Conservation (phyloP, 164 flowering plant species). For the Piper longum region DNA sequence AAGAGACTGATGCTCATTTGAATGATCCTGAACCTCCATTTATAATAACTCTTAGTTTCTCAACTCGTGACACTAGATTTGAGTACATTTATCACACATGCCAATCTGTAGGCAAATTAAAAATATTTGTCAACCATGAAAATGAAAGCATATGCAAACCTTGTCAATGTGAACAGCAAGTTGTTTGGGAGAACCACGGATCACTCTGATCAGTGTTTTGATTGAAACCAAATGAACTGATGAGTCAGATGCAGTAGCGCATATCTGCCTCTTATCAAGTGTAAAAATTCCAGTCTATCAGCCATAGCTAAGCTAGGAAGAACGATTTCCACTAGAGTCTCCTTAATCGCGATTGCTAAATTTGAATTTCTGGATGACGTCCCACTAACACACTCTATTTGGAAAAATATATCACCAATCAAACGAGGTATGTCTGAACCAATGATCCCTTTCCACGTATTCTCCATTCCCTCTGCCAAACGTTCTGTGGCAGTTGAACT, state of each 20-base stretch:
- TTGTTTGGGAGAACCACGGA: slow-evolving; percentile 74
- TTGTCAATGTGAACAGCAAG: slow-evolving; percentile 65
- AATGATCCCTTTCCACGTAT: slow-evolving; percentile 75
- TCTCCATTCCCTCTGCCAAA: slow-evolving; percentile 94
- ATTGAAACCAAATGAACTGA: slow-evolving; percentile 86
- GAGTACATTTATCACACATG: background rate
- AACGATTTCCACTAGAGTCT: slow-evolving; percentile 66
- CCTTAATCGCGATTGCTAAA: slow-evolving; percentile 36
- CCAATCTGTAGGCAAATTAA: background rate
- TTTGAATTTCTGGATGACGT: slow-evolving; percentile 26
- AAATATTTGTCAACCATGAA: background rate
- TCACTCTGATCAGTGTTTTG: slow-evolving; percentile 65
- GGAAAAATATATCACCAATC: slow-evolving; percentile 78
- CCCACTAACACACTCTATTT: slow-evolving; percentile 79
- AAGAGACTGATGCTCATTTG: too few relatives aligned
- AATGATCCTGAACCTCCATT: too few relatives aligned
- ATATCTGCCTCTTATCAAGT: slow-evolving; percentile 72
- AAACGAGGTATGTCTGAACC: slow-evolving; percentile 65
- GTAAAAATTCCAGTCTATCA: slow-evolving; percentile 60
- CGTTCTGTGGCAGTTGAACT: slow-evolving; percentile 93
- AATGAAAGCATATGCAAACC: slow-evolving; percentile 33
- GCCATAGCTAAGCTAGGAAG: slow-evolving; percentile 96
- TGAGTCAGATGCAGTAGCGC: slow-evolving; percentile 98
- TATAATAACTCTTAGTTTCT: too few relatives aligned
- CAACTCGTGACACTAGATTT: too few relatives aligned